These are phyloP conservation scores for Curvularia eragrostidis DNA, from an alignment of 2,329 filamentous ascomycete genomes.

Conservation along the genomic window DNA sequence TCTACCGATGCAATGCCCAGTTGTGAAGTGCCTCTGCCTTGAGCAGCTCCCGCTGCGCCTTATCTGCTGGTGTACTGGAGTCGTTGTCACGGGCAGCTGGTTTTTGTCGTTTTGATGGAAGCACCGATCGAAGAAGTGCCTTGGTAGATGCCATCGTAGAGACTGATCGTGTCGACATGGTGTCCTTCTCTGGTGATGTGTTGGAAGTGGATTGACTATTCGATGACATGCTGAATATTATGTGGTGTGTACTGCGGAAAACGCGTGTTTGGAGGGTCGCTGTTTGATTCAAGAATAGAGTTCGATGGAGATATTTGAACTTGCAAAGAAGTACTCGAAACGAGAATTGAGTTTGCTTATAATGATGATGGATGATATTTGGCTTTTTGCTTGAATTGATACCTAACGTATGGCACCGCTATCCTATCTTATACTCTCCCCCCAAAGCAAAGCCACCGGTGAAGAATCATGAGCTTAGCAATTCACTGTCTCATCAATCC, in stretches of 20 bases:
- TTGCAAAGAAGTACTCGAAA: not conserved
- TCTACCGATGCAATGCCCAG: slow-evolving; percentile 20
- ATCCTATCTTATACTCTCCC: not conserved
- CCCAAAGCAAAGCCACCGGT: not conserved
- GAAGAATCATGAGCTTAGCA: not conserved
- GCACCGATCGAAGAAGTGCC: slow-evolving; percentile 30
- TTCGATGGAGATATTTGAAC: not conserved
- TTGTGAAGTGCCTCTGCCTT: slow-evolving; percentile 28
- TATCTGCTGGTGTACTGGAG: slow-evolving; percentile 17
- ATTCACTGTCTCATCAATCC: not conserved
- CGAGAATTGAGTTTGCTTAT: not conserved
- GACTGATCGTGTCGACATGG: slow-evolving; percentile 29
- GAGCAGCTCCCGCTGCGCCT: slow-evolving; percentile 16
- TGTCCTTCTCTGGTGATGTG: slow-evolving; percentile 15
- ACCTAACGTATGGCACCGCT: not conserved
- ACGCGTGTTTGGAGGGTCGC: not conserved
- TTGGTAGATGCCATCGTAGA: slow-evolving; percentile 37
- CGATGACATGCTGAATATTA: not conserved
- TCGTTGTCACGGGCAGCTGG: slow-evolving; percentile 1
- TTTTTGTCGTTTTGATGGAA: slow-evolving; percentile 17
- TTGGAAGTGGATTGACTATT: not conserved
- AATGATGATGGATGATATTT: not conserved
- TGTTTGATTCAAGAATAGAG: not conserved
- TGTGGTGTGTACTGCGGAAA: not conserved
- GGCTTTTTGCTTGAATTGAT: not conserved